A percentile compares a stretch with the other conserved stretches of the same genome.
Conservation (phyloP, 1,284 basidiomycete genomes). For the Entoloma clypeatum region DNA sequence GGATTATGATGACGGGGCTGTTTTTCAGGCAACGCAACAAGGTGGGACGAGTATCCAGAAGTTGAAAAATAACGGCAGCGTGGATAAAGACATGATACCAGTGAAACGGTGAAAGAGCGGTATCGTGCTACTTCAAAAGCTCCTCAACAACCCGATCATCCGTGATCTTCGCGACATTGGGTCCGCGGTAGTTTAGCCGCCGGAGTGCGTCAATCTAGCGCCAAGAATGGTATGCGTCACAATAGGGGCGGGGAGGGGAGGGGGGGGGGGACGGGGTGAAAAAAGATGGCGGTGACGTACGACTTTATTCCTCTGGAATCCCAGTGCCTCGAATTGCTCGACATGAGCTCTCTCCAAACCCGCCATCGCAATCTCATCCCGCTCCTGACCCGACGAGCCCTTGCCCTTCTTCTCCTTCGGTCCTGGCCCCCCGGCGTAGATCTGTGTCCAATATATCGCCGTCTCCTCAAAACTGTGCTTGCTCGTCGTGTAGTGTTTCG, state of each 20-base stretch:
- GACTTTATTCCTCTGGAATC: slow-evolving; percentile 74
- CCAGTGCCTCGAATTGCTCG: slow-evolving; percentile 66
- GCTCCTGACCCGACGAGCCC: slow-evolving; percentile 21
- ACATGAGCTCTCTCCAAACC: slow-evolving; percentile 73
- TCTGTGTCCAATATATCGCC: slow-evolving; percentile 91
- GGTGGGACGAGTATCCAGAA: no score
- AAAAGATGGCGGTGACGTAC: slow-evolving; percentile 43
- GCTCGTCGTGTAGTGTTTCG: slow-evolving; percentile 93
- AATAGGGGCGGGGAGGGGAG: no score
- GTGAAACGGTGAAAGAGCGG: slow-evolving; percentile 1
- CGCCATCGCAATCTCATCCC: slow-evolving; percentile 71
- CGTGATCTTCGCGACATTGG: slow-evolving; percentile 44
- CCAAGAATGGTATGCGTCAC: neutral
- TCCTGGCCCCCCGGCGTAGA: slow-evolving; percentile 76
- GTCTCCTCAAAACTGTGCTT: slow-evolving; percentile 88
- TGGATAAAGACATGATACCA: slow-evolving; percentile 5
- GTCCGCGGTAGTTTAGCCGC: slow-evolving; percentile 87
- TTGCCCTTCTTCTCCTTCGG: slow-evolving; percentile 36
- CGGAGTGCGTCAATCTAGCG: slow-evolving; percentile 80
- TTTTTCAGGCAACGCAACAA: no score
- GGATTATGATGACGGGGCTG: no score
- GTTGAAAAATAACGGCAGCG: slow-evolving; percentile 4
- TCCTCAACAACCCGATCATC: slow-evolving; percentile 50
- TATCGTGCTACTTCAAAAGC: slow-evolving; percentile 37
- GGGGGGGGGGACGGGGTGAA: slow-evolving; percentile 6